A percentile compares a stretch with the other conserved stretches of the same genome.
Conservation (phyloP, 2,329 filamentous ascomycete species). For the Cladophialophora bantiana region DNA sequence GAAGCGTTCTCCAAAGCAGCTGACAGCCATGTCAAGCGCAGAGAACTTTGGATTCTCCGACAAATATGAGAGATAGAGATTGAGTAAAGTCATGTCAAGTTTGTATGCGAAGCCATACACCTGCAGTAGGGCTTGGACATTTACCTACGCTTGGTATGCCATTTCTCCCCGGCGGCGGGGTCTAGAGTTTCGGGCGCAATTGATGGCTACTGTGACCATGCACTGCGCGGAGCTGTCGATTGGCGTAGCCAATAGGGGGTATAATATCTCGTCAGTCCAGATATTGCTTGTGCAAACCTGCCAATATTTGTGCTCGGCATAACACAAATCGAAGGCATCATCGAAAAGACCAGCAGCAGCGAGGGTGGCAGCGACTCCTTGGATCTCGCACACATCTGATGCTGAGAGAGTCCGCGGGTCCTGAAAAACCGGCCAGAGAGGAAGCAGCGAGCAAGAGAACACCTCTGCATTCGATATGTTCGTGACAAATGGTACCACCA, state of each 20-base stretch:
- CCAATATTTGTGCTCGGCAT: conserved; percentile 7
- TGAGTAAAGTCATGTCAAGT: conserved; percentile 5
- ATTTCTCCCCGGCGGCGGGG: not conserved
- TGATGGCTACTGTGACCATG: conserved; percentile 8
- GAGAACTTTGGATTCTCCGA: not conserved
- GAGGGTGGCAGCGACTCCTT: conserved; percentile 8
- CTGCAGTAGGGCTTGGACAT: conserved; percentile 1
- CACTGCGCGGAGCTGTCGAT: not conserved
- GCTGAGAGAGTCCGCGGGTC: not conserved
- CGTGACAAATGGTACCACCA: not conserved
- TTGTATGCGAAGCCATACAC: not conserved
- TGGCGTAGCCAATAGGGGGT: conserved; percentile 3
- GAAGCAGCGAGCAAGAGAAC: not conserved
- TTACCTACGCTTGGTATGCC: not conserved
- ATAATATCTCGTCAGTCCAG: not conserved
- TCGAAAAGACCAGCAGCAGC: conserved; percentile 10
- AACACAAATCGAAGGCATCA: conserved; percentile 7
- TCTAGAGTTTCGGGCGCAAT: conserved; percentile 7
- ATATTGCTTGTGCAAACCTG: conserved; percentile 6
- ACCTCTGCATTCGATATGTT: not conserved
- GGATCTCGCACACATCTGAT: conserved; percentile 12
- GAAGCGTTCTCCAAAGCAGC: conserved; percentile 6
- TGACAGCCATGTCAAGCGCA: conserved; percentile 12
- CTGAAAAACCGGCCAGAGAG: not conserved
- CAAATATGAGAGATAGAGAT: conserved; percentile 10